phyloP scores from a whole-genome alignment of 2,329 filamentous ascomycete genomes.

The Pseudogymnoascus sp. region DNA sequence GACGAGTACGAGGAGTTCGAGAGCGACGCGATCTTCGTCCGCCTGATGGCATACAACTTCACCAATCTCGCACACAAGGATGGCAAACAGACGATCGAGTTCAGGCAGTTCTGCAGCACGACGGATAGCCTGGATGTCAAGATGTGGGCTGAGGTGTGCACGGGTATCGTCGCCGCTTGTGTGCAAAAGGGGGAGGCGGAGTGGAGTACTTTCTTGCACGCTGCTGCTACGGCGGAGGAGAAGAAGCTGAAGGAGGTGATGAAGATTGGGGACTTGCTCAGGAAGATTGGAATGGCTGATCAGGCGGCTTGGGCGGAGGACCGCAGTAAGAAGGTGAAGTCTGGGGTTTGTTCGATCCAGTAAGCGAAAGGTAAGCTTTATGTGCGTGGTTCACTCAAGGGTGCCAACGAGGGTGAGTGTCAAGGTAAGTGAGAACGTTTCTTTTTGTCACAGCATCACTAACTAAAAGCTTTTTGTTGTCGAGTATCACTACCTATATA shows the following conservation, averaged over 20 bases:
- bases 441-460: not conserved
- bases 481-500: not conserved
- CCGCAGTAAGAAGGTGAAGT: not conserved
- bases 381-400: not conserved
- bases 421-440: not conserved
- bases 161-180: not conserved
- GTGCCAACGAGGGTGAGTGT: not conserved
- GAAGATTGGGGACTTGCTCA: not conserved
- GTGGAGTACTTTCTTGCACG: not conserved
- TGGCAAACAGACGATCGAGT: not conserved
- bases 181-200: not conserved
- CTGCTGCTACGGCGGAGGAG: not conserved
- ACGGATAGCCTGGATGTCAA: not conserved
- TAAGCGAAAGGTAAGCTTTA: not conserved
- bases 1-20: not conserved
- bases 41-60: not conserved
- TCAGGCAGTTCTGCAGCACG: not conserved
- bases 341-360: not conserved
- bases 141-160: not conserved
- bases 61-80: not conserved
- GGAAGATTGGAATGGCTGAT: not conserved
- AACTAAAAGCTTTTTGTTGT: not conserved
- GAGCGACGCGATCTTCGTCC: not conserved
- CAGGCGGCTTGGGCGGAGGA: not conserved
- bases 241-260: not conserved